Conservation (phyloP, 495 filamentous ascomycete species). For the Penicillium roqueforti region DNA sequence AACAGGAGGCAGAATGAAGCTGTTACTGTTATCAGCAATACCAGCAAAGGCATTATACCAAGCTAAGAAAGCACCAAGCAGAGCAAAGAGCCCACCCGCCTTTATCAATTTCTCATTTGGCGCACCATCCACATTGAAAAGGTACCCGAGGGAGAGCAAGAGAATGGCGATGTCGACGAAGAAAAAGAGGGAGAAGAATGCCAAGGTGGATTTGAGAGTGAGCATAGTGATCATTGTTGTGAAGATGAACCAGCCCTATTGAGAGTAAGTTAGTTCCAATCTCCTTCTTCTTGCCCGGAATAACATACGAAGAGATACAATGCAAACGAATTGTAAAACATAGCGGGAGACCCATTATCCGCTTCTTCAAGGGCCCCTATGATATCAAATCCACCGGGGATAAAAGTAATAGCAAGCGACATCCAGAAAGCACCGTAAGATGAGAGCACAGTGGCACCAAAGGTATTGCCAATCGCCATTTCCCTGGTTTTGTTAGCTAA, state of each 20-base stretch:
- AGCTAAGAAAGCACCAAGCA: constrained; percentile 76
- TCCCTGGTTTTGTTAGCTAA: constrained; percentile 54
- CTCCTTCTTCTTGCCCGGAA: not conserved
- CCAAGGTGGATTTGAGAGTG: constrained; percentile 83
- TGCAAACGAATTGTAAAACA: constrained; percentile 64
- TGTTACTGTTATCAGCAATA: constrained; percentile 73
- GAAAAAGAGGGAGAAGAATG: constrained; percentile 89
- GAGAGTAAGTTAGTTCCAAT: not conserved
- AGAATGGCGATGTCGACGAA: constrained; percentile 80
- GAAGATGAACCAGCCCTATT: constrained; percentile 84
- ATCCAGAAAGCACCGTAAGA: constrained; percentile 98
- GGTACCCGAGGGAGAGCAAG: constrained; percentile 65
- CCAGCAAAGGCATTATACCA: constrained; percentile 93
- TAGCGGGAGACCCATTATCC: constrained; percentile 38
- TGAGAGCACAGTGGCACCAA: constrained; percentile 89
- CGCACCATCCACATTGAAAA: constrained; percentile 37
- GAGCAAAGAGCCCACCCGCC: constrained; percentile 75
- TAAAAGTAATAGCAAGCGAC: constrained; percentile 74
- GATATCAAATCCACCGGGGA: constrained; percentile 64
- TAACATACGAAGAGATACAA: constrained; percentile 66
- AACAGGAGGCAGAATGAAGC: constrained; percentile 87
- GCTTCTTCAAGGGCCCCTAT: constrained; percentile 33
- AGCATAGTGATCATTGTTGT: constrained; percentile 74
- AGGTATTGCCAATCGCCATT: constrained; percentile 92
- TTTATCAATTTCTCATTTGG: constrained; percentile 52